phyloP scores from a whole-genome alignment of 495 filamentous ascomycete genomes.

The Apiosordaria backusii region DNA sequence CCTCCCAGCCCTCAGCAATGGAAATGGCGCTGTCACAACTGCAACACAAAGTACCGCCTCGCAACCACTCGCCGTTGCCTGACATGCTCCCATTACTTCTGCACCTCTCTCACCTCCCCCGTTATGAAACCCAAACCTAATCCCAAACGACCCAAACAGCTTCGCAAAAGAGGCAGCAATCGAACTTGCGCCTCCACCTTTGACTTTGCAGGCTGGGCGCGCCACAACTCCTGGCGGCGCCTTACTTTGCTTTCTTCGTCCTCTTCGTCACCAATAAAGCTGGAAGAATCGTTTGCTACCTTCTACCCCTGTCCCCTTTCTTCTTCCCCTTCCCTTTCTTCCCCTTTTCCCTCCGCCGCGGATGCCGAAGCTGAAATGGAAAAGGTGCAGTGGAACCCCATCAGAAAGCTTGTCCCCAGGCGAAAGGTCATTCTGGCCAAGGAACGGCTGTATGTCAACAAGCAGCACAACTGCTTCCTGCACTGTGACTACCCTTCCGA shows the following conservation, averaged over 20 bases:
- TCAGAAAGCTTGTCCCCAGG: background rate
- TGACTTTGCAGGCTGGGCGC: slow-evolving; percentile 42
- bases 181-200: slow-evolving; percentile 33
- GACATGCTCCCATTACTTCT: slow-evolving; percentile 43
- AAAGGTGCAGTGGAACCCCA: background rate
- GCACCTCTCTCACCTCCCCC: slow-evolving; percentile 15
- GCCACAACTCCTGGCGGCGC: slow-evolving; percentile 36
- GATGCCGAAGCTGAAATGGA: background rate
- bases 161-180: background rate
- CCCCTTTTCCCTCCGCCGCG: background rate
- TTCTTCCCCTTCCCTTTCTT: no score
- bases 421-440: slow-evolving; percentile 11
- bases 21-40: slow-evolving; percentile 47
- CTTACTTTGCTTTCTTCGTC: background rate
- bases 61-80: slow-evolving; percentile 47
- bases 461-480: slow-evolving; percentile 35
- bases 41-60: slow-evolving; percentile 36
- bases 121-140: background rate
- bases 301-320: background rate
- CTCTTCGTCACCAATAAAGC: background rate
- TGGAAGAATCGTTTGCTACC: background rate
- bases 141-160: background rate
- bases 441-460: slow-evolving; percentile 26
- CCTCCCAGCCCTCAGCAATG: slow-evolving; percentile 35
- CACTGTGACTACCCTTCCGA: slow-evolving; percentile 47